These are phyloP conservation scores for Coemansia sp. DNA, from an alignment of 192 early-diverging fungal species.

Conservation along the genomic window DNA sequence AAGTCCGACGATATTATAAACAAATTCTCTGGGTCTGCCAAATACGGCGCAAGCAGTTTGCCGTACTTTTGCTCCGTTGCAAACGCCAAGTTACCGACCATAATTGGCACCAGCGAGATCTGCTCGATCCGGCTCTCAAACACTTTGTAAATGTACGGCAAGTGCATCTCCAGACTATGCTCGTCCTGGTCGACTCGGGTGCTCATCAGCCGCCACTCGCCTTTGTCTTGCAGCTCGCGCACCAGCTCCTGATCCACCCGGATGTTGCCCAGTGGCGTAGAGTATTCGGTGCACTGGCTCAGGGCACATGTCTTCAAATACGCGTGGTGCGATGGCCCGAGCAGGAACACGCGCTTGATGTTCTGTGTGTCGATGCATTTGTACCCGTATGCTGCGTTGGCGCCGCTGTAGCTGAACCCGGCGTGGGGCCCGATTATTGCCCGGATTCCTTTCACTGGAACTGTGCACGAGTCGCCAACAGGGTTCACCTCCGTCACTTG, in stretches of 20 bases:
- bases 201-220: slow-evolving; percentile 66
- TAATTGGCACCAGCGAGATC: slow-evolving; percentile 81
- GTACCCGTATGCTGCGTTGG: slow-evolving; percentile 90
- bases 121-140: slow-evolving; percentile 63
- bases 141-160: slow-evolving; percentile 84
- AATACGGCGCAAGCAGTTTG: slow-evolving; percentile 69
- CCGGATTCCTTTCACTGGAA: slow-evolving; percentile 25
- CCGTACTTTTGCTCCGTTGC: slow-evolving; percentile 69
- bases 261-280: slow-evolving; percentile 87
- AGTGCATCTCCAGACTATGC: slow-evolving; percentile 97
- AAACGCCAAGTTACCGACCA: slow-evolving; percentile 75
- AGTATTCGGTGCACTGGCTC: slow-evolving; percentile 68
- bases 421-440: slow-evolving; percentile 70
- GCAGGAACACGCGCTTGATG: slow-evolving; percentile 80
- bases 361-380: slow-evolving; percentile 60
- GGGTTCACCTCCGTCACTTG: slow-evolving; percentile 24
- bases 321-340: slow-evolving; percentile 92
- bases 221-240: slow-evolving; percentile 61
- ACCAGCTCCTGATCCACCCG: slow-evolving; percentile 62
- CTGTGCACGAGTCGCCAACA: slow-evolving; percentile 7
- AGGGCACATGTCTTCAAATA: slow-evolving; percentile 81
- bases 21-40: slow-evolving; percentile 66
- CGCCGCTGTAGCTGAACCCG: slow-evolving; percentile 85
- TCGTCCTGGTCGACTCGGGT: slow-evolving; percentile 80
- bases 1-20: slow-evolving; percentile 98